These are phyloP conservation scores for Funneliformis caledonium DNA, from an alignment of 371 early-diverging fungal species.

Conservation along the genomic window DNA sequence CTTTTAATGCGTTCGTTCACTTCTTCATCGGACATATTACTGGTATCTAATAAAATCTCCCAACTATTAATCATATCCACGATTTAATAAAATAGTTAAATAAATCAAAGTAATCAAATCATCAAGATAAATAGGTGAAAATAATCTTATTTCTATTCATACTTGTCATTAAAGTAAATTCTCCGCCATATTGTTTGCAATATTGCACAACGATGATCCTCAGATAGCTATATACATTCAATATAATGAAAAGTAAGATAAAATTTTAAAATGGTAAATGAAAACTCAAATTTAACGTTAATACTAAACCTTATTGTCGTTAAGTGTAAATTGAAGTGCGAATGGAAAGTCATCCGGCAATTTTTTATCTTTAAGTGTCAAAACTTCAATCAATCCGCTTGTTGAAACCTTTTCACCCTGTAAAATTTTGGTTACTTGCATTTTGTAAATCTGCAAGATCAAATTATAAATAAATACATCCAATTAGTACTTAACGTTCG, in stretches of 20 bases:
- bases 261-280: neutral
- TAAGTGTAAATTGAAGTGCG: neutral
- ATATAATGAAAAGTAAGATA: neutral
- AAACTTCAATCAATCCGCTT: conserved; percentile 10
- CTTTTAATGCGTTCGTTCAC: conserved; percentile 1
- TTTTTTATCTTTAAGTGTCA: conserved; percentile 24
- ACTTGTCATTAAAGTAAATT: conserved; percentile 34
- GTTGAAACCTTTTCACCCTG: neutral
- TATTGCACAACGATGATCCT: neutral
- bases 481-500: too few relatives aligned
- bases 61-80: neutral
- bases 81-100: neutral
- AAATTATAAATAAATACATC: too few relatives aligned
- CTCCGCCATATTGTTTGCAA: conserved; percentile 38
- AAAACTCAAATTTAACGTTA: neutral
- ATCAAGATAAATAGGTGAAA: neutral
- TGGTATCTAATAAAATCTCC: conserved; percentile 32
- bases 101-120: neutral
- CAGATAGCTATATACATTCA: neutral
- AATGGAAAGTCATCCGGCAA: conserved; percentile 1
- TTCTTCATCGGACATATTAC: conserved; percentile 32
- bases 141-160: neutral
- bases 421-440: neutral
- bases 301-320: conserved; percentile 5
- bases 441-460: neutral